Base-by-base conservation (phyloP, 306 rosid genomes). In the Alnus rubra region DNA sequence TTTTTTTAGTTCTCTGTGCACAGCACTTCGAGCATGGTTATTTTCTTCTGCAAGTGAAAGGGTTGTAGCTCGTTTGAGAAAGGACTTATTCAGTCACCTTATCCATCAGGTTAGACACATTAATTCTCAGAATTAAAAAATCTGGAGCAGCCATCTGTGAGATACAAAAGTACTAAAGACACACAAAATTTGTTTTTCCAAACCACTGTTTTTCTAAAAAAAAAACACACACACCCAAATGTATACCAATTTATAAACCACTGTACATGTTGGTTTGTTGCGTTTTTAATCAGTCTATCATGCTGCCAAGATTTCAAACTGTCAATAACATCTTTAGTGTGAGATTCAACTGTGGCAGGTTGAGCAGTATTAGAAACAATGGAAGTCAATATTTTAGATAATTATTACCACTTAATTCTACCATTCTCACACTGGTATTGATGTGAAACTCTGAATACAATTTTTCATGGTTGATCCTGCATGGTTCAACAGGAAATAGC, bases 1-100 rank as follows among this genome's bases (percentile, higher is more conserved):
- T 42, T 82, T 82, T 75, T 82, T 76, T 80, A 86, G 89, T 11
- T 83, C 89, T 60, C 45, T 86, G 54, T 86, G 85, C 85, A 73
- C 89, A 39, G 82, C 87, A 42, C 49, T 86, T 72, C 87, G 89
- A 69, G 87, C 87, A 45, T 86, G 89, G 87, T 78, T 86, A 64
- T 86, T 86, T 75, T 48, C 83, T 48, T 83, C 89, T 45, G 85
- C 89, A 55, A 86, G 89, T 74, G 89, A 86, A 76, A 86, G 87
- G 47, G 89, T 86, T 33, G 89, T 83, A 28, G 85, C 89, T 74
- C 89, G 89, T 35, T 63, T 86, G 76, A 86, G 89, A 76, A 86
- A 80, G 81, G 78, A 78, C 71, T 74, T 86, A 48, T 86, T 83
- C 44, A 74, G 74, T 56, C 89, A 86, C 82, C 89, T 86, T 77